Evolutionary conservation across 768 basidiomycete species (phyloP).

Genomic region (Mycena belliarum): DNA sequence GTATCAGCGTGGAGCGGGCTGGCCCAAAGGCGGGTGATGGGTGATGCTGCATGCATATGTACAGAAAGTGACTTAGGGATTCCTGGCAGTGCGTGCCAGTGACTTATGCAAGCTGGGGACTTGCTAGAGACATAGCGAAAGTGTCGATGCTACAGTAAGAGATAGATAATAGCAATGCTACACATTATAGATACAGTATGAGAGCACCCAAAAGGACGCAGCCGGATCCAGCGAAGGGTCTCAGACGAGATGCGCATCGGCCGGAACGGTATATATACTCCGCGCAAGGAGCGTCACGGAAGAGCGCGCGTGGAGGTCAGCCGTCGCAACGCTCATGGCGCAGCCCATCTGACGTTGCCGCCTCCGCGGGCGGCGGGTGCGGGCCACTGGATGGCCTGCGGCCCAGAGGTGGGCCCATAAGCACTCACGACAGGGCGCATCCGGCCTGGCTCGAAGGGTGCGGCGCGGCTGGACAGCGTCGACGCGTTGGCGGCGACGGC

Average conservation of each 20-base stretch:
- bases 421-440: slow-evolving; percentile 1
- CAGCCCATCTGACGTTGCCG: slow-evolving; percentile 6
- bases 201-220: background rate
- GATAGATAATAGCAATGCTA: slow-evolving; percentile 3
- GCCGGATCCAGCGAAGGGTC: background rate
- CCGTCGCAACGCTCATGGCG: background rate
- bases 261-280: background rate
- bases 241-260: too few relatives aligned
- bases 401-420: background rate
- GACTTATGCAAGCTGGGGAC: too few relatives aligned
- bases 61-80: too few relatives aligned
- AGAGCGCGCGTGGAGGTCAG: background rate
- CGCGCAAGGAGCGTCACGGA: background rate
- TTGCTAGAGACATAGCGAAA: background rate
- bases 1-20: too few relatives aligned
- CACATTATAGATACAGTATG: slow-evolving; percentile 12
- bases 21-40: too few relatives aligned
- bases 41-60: too few relatives aligned
- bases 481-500: slow-evolving; percentile 27
- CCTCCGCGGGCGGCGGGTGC: background rate
- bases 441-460: slow-evolving; percentile 52
- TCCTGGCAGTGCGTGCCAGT: too few relatives aligned
- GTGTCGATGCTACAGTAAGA: slow-evolving; percentile 1
- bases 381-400: slow-evolving; percentile 8
- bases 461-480: slow-evolving; percentile 53